Evolutionary conservation across 2,329 filamentous ascomycete genomes (phyloP).

Genomic region (Fusarium sp.): DNA sequence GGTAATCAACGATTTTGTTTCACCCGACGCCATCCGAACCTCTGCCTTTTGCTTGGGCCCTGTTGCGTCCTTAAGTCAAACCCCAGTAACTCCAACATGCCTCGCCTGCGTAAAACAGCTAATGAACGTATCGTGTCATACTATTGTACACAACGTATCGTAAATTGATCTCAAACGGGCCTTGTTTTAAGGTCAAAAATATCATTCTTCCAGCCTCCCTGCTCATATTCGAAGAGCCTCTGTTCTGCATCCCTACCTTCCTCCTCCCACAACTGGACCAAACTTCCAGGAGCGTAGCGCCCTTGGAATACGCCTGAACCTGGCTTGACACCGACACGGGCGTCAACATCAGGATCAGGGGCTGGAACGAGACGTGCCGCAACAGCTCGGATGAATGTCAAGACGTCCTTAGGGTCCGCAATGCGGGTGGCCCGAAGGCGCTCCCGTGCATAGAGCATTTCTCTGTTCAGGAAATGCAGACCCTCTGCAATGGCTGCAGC

Average conservation of each 20-base stretch:
- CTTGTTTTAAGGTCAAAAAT: constrained; percentile 73
- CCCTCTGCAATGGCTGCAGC: constrained; percentile 76
- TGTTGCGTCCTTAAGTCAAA: constrained; percentile 18
- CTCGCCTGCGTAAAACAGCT: constrained; percentile 9
- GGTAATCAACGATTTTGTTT: constrained; percentile 13
- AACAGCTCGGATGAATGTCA: constrained; percentile 85
- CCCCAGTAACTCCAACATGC: constrained; percentile 30
- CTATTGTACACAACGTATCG: constrained; percentile 7
- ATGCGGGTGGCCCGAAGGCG: constrained; percentile 87
- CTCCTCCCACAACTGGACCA: constrained; percentile 90
- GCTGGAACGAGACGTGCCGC: constrained; percentile 78
- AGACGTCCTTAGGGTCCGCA: constrained; percentile 79
- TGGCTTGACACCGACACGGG: constrained; percentile 75
- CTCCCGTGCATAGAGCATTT: constrained; percentile 88
- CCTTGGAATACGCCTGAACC: constrained; percentile 77
- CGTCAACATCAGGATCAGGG: constrained; percentile 81
- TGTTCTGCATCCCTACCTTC: constrained; percentile 78
- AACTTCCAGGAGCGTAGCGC: constrained; percentile 87
- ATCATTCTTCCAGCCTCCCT: constrained; percentile 83
- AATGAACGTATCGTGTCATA: constrained; percentile 19
- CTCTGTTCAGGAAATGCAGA: constrained; percentile 81
- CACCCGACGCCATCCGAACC: constrained; percentile 18
- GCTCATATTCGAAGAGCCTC: constrained; percentile 77
- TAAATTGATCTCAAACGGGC: constrained; percentile 31
- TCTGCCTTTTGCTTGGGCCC: constrained; percentile 20